A percentile compares a stretch with the other conserved stretches of the same genome.
Conservation (phyloP, 2,329 filamentous ascomycete species). For the Venturiaceae sp. region DNA sequence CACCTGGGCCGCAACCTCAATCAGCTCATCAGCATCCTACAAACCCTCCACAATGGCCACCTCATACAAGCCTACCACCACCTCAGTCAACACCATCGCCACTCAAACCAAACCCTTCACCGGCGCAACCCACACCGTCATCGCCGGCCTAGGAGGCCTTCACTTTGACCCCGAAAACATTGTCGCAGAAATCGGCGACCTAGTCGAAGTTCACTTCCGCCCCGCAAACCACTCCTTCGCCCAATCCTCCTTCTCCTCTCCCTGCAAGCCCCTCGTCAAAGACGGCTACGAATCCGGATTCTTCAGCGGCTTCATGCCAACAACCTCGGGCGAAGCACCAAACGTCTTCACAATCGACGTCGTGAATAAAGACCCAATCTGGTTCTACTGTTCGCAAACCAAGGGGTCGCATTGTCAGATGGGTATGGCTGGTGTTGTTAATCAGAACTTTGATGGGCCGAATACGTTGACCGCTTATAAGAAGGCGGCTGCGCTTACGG, state of each 20-base stretch:
- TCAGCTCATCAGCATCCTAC: background rate
- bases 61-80: background rate
- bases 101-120: constrained; percentile 8
- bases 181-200: constrained; percentile 6
- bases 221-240: constrained; percentile 7
- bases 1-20: background rate
- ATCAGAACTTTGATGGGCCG: constrained; percentile 13
- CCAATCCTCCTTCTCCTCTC: constrained; percentile 5
- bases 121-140: constrained; percentile 4
- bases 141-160: background rate
- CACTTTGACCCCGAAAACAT: constrained; percentile 6
- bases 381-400: constrained; percentile 33
- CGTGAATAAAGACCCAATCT: constrained; percentile 4
- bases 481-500: constrained; percentile 15
- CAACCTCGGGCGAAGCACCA: constrained; percentile 25
- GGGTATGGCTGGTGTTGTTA: constrained; percentile 7
- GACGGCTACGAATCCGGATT: constrained; percentile 27
- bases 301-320: constrained; percentile 7
- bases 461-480: constrained; percentile 22
- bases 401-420: constrained; percentile 6
- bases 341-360: constrained; percentile 7
- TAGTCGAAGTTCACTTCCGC: constrained; percentile 6
- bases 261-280: constrained; percentile 5
- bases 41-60: background rate
- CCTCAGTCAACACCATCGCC: background rate